Evolutionary conservation across 768 basidiomycete genomes (phyloP).

Genomic region (Leccinellum luteum): DNA sequence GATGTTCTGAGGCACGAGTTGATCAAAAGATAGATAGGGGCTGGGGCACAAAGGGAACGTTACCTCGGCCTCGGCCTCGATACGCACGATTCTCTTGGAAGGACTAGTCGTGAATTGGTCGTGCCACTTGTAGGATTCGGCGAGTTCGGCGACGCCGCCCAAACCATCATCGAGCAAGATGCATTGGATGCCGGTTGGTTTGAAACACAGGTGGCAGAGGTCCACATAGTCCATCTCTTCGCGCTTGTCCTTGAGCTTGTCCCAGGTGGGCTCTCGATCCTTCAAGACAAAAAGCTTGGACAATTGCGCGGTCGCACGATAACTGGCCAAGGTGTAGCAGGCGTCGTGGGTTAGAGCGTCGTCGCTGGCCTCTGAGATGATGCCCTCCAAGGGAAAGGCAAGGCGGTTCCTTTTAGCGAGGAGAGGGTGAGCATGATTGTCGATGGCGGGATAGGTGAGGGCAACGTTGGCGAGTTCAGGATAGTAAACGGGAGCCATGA

Average conservation of each 20-base stretch:
- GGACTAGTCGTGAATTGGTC: slow-evolving; percentile 52
- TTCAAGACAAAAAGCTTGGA: slow-evolving; percentile 46
- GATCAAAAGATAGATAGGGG: slow-evolving; percentile 7
- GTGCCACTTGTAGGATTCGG: slow-evolving; percentile 60
- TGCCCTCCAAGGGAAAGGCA: slow-evolving; percentile 55
- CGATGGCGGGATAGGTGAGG: slow-evolving; percentile 54
- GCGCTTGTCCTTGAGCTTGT: slow-evolving; percentile 51
- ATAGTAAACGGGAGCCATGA: slow-evolving; percentile 16
- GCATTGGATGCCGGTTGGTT: slow-evolving; percentile 57
- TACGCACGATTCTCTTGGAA: slow-evolving; percentile 61
- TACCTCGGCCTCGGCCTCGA: slow-evolving; percentile 75
- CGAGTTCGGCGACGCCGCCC: slow-evolving; percentile 42
- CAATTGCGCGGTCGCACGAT: slow-evolving; percentile 57
- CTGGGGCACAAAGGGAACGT: neutral
- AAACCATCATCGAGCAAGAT: slow-evolving; percentile 76
- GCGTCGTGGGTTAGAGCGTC: slow-evolving; percentile 50
- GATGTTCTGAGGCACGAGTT: slow-evolving; percentile 5
- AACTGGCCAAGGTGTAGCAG: slow-evolving; percentile 54
- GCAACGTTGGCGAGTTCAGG: slow-evolving; percentile 16
- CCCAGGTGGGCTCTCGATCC: slow-evolving; percentile 46
- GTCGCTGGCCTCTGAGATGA: slow-evolving; percentile 63
- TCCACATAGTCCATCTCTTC: slow-evolving; percentile 46
- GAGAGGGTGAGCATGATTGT: slow-evolving; percentile 80
- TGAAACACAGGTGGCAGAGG: slow-evolving; percentile 56
- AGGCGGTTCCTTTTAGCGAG: slow-evolving; percentile 45